These are phyloP conservation scores for Boletus holoroseus DNA, from an alignment of 1,284 basidiomycete genomes.

Conservation along the genomic window DNA sequence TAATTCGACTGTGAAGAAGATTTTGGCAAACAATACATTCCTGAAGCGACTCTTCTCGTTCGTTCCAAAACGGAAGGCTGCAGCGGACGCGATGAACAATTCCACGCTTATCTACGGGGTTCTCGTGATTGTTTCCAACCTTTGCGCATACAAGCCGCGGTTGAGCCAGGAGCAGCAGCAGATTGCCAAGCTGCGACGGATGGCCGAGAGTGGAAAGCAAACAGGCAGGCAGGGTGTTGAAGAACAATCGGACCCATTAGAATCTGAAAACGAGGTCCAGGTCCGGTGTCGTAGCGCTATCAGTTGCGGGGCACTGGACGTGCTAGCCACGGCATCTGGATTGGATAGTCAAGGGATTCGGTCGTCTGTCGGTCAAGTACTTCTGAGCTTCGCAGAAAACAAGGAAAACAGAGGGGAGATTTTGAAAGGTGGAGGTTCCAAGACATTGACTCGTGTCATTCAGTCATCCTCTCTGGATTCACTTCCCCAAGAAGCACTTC, in stretches of 20 bases:
- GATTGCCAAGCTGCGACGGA: conserved; percentile 66
- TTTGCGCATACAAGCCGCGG: conserved; percentile 64
- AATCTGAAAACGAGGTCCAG: conserved; percentile 62
- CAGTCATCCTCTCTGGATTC: conserved; percentile 32
- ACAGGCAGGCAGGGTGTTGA: conserved; percentile 18
- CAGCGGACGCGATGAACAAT: conserved; percentile 29
- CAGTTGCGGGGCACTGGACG: conserved; percentile 56
- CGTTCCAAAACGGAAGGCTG: conserved; percentile 46
- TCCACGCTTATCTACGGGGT: conserved; percentile 70
- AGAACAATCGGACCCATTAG: conserved; percentile 36
- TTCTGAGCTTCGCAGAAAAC: conserved; percentile 73
- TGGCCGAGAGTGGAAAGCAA: conserved; percentile 53
- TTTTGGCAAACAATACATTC: conserved; percentile 55
- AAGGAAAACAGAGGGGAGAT: conserved; percentile 72
- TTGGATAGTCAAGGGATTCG: conserved; percentile 55
- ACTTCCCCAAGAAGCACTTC: conserved; percentile 35
- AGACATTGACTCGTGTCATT: conserved; percentile 59
- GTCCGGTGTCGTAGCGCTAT: conserved; percentile 54
- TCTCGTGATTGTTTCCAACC: conserved; percentile 67
- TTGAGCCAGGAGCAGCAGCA: conserved; percentile 77
- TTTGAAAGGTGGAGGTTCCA: conserved; percentile 79
- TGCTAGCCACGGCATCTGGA: conserved; percentile 53
- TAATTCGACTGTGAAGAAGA: conserved; percentile 61
- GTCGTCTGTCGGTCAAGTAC: conserved; percentile 47
- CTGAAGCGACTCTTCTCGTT: conserved; percentile 59